Conservation (phyloP, 768 basidiomycete genomes). For the Pseudohyphozyma bogoriensis region DNA sequence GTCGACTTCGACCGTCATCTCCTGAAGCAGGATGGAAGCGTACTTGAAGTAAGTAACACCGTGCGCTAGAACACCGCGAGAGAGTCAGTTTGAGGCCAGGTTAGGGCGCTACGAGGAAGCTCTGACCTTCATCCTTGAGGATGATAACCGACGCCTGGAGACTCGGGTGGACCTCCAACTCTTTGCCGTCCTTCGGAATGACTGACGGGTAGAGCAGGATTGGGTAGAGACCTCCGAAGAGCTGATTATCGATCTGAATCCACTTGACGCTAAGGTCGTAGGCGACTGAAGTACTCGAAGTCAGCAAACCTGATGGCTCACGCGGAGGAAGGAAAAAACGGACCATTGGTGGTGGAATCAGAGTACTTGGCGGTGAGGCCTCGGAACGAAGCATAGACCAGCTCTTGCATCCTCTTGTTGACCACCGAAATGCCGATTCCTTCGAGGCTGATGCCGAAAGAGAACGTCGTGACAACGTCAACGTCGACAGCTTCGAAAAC, state of each 20-base stretch:
- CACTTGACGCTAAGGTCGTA: conserved; percentile 71
- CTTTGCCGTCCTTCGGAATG: conserved; percentile 61
- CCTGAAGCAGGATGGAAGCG: conserved; percentile 84
- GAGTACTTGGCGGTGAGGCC: conserved; percentile 74
- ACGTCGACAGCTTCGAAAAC: conserved; percentile 38
- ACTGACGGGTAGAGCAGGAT: conserved; percentile 91
- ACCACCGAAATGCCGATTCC: conserved; percentile 88
- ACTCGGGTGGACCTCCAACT: conserved; percentile 73
- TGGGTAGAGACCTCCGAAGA: conserved; percentile 90
- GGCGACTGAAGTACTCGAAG: no score
- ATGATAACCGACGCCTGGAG: conserved; percentile 79
- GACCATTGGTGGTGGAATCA: conserved; percentile 58
- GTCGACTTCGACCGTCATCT: conserved; percentile 89
- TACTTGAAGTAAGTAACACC: conserved; percentile 98
- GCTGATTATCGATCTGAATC: conserved; percentile 91
- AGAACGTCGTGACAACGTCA: conserved; percentile 57
- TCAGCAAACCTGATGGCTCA: no score
- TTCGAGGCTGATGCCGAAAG: conserved; percentile 63
- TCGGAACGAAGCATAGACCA: conserved; percentile 73
- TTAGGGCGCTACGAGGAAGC: background rate
- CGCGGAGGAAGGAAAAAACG: no score
- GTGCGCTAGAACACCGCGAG: conserved; percentile 72
- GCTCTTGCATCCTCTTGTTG: conserved; percentile 76
- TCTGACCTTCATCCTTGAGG: conserved; percentile 81
- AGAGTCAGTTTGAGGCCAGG: background rate